Conservation (phyloP, 192 early-diverging fungal species). For the Umbelopsis isabellina region DNA sequence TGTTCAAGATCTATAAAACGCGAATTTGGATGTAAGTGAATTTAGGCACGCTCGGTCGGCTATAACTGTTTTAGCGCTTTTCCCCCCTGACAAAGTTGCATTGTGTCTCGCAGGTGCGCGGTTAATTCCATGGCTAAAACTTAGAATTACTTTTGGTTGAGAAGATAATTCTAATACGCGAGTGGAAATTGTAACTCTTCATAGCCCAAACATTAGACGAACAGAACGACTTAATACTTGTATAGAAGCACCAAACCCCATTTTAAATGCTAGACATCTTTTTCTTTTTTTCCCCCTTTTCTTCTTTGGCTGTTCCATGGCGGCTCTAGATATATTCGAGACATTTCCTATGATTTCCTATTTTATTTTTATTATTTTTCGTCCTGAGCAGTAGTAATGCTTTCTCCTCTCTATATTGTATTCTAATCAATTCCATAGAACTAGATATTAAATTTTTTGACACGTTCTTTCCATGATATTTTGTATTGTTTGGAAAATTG, state of each 20-base stretch:
- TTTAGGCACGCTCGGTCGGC: no score
- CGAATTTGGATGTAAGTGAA: conserved; percentile 90
- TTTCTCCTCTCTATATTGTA: neutral
- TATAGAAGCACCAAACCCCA: neutral
- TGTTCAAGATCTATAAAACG: conserved; percentile 98
- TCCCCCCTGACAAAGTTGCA: neutral
- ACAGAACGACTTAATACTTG: conserved; percentile 13
- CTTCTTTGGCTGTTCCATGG: neutral
- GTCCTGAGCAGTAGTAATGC: neutral
- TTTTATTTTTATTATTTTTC: neutral
- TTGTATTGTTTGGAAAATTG: no score
- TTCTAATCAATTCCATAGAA: conserved; percentile 6
- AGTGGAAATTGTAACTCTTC: neutral
- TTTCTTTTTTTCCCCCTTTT: neutral
- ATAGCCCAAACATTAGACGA: conserved; percentile 11
- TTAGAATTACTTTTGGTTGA: neutral
- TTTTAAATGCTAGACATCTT: neutral
- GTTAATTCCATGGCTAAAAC: conserved; percentile 17
- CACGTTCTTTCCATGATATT: no score
- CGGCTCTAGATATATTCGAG: neutral
- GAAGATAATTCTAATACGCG: neutral
- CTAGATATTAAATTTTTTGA: conserved; percentile 1
- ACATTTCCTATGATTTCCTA: neutral
- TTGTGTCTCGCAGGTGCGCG: neutral
- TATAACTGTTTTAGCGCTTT: neutral